Evolutionary conservation across 2,329 filamentous ascomycete genomes (phyloP).

Genomic region (Fusarium sp.): DNA sequence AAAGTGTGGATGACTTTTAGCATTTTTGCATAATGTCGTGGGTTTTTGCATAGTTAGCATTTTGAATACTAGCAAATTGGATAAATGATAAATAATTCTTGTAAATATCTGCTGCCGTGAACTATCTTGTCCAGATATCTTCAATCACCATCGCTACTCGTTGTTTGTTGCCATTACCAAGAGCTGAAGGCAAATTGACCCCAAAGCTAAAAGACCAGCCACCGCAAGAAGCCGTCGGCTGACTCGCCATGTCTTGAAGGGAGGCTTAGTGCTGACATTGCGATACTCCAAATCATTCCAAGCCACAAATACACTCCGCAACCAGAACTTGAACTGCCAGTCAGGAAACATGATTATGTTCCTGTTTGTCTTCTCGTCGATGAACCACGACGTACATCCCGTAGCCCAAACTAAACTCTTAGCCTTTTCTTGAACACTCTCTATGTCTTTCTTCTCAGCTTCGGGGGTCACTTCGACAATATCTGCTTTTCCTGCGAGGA

Average conservation of each 20-base stretch:
- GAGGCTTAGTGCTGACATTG: neutral
- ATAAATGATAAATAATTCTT: neutral
- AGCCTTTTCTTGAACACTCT: constrained; percentile 57
- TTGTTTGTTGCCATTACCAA: neutral
- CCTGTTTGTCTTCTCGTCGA: constrained; percentile 60
- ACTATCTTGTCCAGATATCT: neutral
- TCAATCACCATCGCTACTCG: no score
- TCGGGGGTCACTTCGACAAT: constrained; percentile 51
- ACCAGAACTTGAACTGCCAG: constrained; percentile 64
- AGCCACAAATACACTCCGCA: constrained; percentile 60
- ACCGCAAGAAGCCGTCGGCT: neutral
- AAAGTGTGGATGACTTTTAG: constrained; percentile 4
- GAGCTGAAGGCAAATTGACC: neutral
- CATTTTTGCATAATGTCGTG: constrained; percentile 14
- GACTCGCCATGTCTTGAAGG: accelerated
- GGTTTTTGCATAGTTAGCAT: constrained; percentile 21
- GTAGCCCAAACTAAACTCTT: constrained; percentile 62
- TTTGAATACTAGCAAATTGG: constrained; percentile 10
- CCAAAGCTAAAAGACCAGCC: neutral
- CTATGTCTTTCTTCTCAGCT: constrained; percentile 44
- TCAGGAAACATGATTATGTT: constrained; percentile 68
- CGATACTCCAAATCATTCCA: constrained; percentile 54
- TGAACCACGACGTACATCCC: constrained; percentile 66
- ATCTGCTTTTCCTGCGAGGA: constrained; percentile 49
- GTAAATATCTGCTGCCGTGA: neutral